These are phyloP conservation scores for Neurospora tetraspora DNA, from an alignment of 495 filamentous ascomycete species.

Conservation along the genomic window DNA sequence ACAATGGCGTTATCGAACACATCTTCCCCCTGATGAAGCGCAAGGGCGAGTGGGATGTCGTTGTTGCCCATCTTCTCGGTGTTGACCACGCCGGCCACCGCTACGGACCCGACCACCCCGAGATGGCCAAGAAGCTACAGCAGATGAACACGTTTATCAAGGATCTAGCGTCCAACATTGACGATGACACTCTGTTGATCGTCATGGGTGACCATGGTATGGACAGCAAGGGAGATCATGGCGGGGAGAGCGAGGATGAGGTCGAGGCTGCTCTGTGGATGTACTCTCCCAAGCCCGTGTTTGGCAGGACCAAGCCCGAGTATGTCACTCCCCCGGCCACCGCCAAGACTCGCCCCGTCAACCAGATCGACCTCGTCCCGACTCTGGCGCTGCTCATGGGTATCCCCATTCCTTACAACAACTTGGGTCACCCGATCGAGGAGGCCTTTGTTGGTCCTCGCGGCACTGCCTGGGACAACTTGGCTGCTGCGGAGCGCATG, in stretches of 20 bases:
- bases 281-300: constrained; percentile 79
- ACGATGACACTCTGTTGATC: constrained; percentile 79
- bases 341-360: constrained; percentile 72
- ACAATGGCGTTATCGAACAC: constrained; percentile 90
- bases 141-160: constrained; percentile 83
- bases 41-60: constrained; percentile 71
- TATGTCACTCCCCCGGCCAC: constrained; percentile 54
- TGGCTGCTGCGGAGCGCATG: constrained; percentile 64
- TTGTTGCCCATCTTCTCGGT: constrained; percentile 87
- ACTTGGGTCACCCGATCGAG: constrained; percentile 87
- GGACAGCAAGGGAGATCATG: constrained; percentile 95
- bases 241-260: constrained; percentile 91
- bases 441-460: constrained; percentile 73
- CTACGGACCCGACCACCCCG: constrained; percentile 86
- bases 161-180: constrained; percentile 58
- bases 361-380: constrained; percentile 92
- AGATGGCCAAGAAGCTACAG: constrained; percentile 79
- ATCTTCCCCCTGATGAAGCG: constrained; percentile 75
- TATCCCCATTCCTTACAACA: constrained; percentile 92
- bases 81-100: constrained; percentile 97
- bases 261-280: constrained; percentile 95
- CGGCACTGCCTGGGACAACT: constrained; percentile 60
- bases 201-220: constrained; percentile 99
- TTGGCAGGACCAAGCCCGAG: constrained; percentile 62
- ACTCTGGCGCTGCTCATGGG: constrained; percentile 81